phyloP scores from a whole-genome alignment of 805 yeast species.

The Spathaspora arborariae region DNA sequence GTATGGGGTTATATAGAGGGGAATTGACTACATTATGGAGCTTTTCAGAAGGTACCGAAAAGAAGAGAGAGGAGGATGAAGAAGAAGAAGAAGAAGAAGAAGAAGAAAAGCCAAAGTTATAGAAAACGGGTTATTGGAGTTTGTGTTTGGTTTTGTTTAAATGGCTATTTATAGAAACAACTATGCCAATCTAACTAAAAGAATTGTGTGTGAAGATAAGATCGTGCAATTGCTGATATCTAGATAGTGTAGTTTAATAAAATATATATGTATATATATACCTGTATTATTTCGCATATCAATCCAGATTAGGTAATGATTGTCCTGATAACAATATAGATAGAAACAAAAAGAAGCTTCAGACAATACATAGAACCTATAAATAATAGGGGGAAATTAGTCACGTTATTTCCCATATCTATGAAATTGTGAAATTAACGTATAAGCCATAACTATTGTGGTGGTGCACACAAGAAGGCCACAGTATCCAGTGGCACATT shows the following conservation, averaged over 20 bases:
- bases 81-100: constrained; percentile 13
- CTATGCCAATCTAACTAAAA: too few relatives aligned
- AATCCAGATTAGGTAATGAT: not conserved
- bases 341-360: not conserved
- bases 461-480: not conserved
- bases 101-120: constrained; percentile 4
- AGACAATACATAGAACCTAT: not conserved
- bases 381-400: not conserved
- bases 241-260: too few relatives aligned
- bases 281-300: not conserved
- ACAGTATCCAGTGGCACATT: not conserved
- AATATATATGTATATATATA: too few relatives aligned
- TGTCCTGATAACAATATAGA: not conserved
- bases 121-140: not conserved
- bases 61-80: constrained; percentile 8
- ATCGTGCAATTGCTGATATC: too few relatives aligned
- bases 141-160: too few relatives aligned
- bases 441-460: not conserved
- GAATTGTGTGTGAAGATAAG: too few relatives aligned
- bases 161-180: too few relatives aligned
- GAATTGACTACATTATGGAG: constrained; percentile 41
- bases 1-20: constrained; percentile 32
- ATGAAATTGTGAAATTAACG: not conserved
- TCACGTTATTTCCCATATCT: not conserved
- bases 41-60: constrained; percentile 27